Conservation (phyloP, 148 eudicot genomes). For the Rhododendron griersonianum region DNA sequence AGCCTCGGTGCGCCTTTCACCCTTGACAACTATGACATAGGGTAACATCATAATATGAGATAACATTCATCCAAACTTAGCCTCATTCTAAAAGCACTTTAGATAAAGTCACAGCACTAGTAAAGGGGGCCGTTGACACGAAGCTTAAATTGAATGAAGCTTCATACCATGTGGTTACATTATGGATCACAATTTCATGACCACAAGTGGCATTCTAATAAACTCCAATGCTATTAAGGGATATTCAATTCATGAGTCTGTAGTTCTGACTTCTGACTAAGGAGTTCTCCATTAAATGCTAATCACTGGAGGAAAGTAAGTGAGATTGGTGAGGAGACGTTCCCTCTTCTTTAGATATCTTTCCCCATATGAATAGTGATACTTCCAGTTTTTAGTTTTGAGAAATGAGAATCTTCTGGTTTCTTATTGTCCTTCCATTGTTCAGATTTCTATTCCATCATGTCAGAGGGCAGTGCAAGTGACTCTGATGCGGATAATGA, state of each 20-base stretch:
- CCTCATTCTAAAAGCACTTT: neutral
- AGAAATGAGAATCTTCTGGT: neutral
- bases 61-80: neutral
- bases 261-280: neutral
- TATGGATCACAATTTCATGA: neutral
- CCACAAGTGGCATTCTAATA: neutral
- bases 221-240: neutral
- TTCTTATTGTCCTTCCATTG: conserved; percentile 9
- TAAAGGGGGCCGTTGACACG: neutral
- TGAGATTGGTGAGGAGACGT: neutral
- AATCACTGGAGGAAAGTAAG: neutral
- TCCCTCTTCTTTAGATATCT: neutral
- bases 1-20: too few species aligned
- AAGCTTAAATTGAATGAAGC: neutral
- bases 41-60: neutral
- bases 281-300: neutral
- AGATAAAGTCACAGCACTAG: neutral
- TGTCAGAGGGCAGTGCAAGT: conserved; percentile 92
- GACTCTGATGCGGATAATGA: conserved; percentile 85
- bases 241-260: neutral
- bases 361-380: neutral
- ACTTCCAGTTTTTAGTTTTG: neutral
- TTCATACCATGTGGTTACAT: neutral
- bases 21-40: too few species aligned
- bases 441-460: conserved; percentile 86